Percentiles rank a stretch among this genome's conserved stretches.
Evolutionary conservation across 164 flowering plant species (phyloP).

Genomic region (Santalum album): DNA sequence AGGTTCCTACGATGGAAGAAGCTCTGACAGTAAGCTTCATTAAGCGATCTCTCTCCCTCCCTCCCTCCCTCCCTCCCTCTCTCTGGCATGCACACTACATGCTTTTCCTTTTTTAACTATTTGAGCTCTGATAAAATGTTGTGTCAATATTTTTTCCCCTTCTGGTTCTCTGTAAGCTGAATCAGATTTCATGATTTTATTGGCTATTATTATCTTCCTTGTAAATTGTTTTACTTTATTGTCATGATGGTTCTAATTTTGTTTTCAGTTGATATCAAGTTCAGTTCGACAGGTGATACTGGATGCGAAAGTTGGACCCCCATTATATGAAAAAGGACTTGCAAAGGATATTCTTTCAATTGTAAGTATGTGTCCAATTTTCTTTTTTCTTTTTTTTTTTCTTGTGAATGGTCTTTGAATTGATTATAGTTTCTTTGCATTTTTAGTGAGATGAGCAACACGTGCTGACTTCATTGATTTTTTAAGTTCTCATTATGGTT

Average conservation of each 20-base stretch:
- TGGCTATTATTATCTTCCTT: neutral
- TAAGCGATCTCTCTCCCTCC: neutral
- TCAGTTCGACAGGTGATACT: slow-evolving; percentile 75
- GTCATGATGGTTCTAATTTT: slow-evolving; percentile 4
- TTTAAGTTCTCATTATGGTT: no score
- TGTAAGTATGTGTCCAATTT: slow-evolving; percentile 46
- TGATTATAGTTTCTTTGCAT: neutral
- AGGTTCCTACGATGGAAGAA: slow-evolving; percentile 62
- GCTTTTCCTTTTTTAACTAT: neutral
- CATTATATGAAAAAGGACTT: slow-evolving; percentile 72
- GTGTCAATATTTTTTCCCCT: neutral
- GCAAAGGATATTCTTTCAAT: slow-evolving; percentile 70
- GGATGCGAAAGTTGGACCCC: slow-evolving; percentile 97
- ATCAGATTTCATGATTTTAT: neutral
- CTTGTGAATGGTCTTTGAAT: neutral
- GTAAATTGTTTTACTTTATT: neutral
- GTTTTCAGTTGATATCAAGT: slow-evolving; percentile 52
- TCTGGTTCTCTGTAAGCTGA: neutral
- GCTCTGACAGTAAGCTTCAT: slow-evolving; percentile 85
- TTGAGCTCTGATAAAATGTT: neutral
- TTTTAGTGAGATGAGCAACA: no score
- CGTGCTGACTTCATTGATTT: no score
- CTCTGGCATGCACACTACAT: neutral
- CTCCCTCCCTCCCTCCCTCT: neutral
- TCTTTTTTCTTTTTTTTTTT: neutral